phyloP scores from a whole-genome alignment of 345 rosid genomes.

The Combretum micranthum region DNA sequence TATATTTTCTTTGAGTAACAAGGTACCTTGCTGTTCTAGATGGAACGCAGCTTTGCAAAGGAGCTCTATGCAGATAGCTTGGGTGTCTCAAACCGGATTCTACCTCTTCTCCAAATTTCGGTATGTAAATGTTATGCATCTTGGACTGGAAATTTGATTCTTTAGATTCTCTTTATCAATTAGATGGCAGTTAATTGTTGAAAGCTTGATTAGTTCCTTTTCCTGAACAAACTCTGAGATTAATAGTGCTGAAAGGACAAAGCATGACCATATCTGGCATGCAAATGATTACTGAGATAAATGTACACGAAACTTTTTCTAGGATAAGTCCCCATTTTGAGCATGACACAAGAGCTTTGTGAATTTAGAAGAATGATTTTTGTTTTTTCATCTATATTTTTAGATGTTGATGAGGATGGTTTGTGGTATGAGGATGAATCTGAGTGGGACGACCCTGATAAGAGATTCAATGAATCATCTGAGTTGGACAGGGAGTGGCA shows the following conservation, averaged over 20 bases:
- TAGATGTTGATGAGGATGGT: constrained; percentile 22
- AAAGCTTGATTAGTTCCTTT: too few relatives aligned
- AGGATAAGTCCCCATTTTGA: not conserved
- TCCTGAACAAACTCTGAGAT: too few relatives aligned
- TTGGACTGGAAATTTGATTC: too few relatives aligned
- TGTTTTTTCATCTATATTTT: constrained; percentile 1
- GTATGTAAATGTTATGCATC: not conserved
- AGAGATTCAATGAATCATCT: constrained; percentile 25
- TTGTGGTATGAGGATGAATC: constrained; percentile 28
- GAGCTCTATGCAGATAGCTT: constrained; percentile 49
- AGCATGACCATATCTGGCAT: too few relatives aligned
- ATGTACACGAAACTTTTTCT: too few relatives aligned
- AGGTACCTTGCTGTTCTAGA: constrained; percentile 12
- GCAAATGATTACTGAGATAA: too few relatives aligned
- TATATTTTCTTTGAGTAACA: not conserved
- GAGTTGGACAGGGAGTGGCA: constrained; percentile 41
- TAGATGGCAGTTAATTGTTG: too few relatives aligned
- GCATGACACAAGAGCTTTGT: not conserved
- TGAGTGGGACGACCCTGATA: constrained; percentile 39
- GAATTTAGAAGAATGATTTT: not conserved
- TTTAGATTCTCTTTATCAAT: too few relatives aligned
- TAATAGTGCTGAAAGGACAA: too few relatives aligned
- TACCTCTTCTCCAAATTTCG: constrained; percentile 8
- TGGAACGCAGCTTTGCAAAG: constrained; percentile 36
- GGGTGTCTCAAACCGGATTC: constrained; percentile 22